Conservation (phyloP, 2,329 filamentous ascomycete species). For the Zymoseptoria passerinii region DNA sequence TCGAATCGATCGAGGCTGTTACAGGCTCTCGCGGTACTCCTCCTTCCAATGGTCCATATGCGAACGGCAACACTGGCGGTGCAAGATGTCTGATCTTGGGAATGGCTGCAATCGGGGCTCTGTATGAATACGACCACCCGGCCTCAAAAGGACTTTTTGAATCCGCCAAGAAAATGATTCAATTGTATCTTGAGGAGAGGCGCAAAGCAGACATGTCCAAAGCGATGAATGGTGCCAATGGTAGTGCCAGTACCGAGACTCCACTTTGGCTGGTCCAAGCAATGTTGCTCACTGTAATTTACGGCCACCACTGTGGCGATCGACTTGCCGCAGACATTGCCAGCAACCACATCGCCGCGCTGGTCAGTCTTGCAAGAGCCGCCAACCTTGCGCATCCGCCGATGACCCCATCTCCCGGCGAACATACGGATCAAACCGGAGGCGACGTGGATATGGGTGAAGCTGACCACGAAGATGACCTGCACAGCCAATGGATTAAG, state of each 20-base stretch:
- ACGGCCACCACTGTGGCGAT: slow-evolving; percentile 89
- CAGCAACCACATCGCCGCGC: slow-evolving; percentile 79
- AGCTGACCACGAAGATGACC: slow-evolving; percentile 29
- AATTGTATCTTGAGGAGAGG: slow-evolving; percentile 83
- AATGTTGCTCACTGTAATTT: slow-evolving; percentile 93
- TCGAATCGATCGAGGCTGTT: slow-evolving; percentile 66
- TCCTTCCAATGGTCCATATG: slow-evolving; percentile 46
- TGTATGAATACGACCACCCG: slow-evolving; percentile 77
- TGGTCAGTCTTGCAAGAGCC: slow-evolving; percentile 83
- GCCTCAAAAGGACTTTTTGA: slow-evolving; percentile 82
- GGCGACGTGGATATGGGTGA: slow-evolving; percentile 48
- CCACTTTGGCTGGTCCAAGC: slow-evolving; percentile 94
- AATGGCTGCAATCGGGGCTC: slow-evolving; percentile 76
- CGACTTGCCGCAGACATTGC: slow-evolving; percentile 86
- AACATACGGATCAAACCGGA: slow-evolving; percentile 4
- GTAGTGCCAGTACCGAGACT: slow-evolving; percentile 45
- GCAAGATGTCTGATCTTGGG: slow-evolving; percentile 79
- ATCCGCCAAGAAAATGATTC: slow-evolving; percentile 90
- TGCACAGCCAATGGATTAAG: slow-evolving; percentile 71
- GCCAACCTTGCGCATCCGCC: slow-evolving; percentile 63
- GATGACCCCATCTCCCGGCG: slow-evolving; percentile 9
- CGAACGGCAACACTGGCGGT: slow-evolving; percentile 57
- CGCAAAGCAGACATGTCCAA: slow-evolving; percentile 72
- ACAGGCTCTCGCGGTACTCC: slow-evolving; percentile 40
- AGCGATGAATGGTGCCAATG: slow-evolving; percentile 41